A percentile compares a stretch with the other conserved stretches of the same genome.
Conservation (phyloP, 1,284 basidiomycete species). For the Apiotrichum brassicae region DNA sequence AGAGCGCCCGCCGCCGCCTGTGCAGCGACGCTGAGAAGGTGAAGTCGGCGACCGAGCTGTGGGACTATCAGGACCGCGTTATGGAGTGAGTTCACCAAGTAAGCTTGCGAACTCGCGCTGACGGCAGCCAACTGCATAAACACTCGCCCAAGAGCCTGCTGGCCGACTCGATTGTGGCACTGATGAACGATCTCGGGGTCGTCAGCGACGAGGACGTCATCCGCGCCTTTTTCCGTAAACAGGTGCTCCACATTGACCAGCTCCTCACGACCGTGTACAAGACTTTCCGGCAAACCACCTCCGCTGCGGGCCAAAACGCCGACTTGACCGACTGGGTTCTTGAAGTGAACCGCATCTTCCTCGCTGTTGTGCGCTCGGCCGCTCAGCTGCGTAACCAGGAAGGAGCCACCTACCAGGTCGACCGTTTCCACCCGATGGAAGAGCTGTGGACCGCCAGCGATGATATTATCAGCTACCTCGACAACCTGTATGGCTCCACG, state of each 20-base stretch:
- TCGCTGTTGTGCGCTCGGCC: constrained; percentile 65
- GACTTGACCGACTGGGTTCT: constrained; percentile 52
- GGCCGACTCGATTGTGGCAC: constrained; percentile 42
- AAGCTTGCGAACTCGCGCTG: not conserved
- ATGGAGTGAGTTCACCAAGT: constrained; percentile 42
- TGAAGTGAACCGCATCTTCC: constrained; percentile 65
- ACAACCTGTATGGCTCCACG: constrained; percentile 67
- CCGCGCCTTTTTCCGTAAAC: constrained; percentile 74
- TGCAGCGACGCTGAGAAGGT: constrained; percentile 85
- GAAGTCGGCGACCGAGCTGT: constrained; percentile 72
- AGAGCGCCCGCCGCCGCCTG: constrained; percentile 66
- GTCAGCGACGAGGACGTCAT: constrained; percentile 64
- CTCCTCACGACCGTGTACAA: constrained; percentile 40
- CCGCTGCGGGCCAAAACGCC: constrained; percentile 14
- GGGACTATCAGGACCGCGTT: constrained; percentile 65
- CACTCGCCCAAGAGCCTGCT: constrained; percentile 42
- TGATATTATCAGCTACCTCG: constrained; percentile 62
- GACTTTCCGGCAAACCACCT: constrained; percentile 24
- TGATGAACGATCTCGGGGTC: constrained; percentile 27
- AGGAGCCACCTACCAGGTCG: constrained; percentile 67
- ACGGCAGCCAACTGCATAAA: constrained; percentile 26
- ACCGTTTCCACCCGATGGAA: constrained; percentile 53
- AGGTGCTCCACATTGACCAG: constrained; percentile 50
- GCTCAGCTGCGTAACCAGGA: constrained; percentile 67
- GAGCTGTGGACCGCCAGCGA: constrained; percentile 77